Base-by-base conservation (phyloP, 2,329 filamentous ascomycete species). In the Ophiostoma ulmi region DNA sequence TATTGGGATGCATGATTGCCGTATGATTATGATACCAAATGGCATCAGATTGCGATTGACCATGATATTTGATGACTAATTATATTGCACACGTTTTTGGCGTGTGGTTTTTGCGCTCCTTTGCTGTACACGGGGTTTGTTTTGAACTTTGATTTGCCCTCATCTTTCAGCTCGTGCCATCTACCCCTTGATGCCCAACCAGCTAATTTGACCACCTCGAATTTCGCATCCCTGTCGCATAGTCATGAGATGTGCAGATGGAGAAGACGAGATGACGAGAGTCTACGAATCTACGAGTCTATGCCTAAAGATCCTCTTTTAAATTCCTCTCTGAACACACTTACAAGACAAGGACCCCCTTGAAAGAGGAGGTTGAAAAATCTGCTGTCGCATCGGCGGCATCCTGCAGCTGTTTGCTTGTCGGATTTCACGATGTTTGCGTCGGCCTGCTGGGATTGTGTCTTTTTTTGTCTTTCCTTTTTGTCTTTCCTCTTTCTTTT, bases 211-310 rank as follows among this genome's bases (percentile, higher is more conserved):
- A 6, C 44, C 44, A 20, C 44, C 52, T 26, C 14, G n/a, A 26
- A 58, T 13, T 31, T 58, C 52, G 52, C 52, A 58, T 58, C 52
- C 52, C 52, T 58, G 52, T 58, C n/a, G 52, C 52, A 58, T 3
- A 26, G 22, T 58, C 52, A 58, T 58, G 52, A 58, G 52, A 58
- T 26, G 52, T 4, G 52, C 13, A 58, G 48, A 55, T 44, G 44
- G 44, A 48, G 44, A 48, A 5, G 52, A 58, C 8, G 22, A 26
- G 14, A 48, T 20, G 14, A 7, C 17, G 17, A 20, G 44, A 48
- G 44, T 20, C 38, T 3, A 39, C 10, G 38, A 39, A 3, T 31
- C 31, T 31, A 31, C 31, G 26, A 26, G 26, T 39, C 38, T 13
- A 39, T 2, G 38, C 38, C 38, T 39, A 10, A 10, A 13, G 38